phyloP scores from a whole-genome alignment of 306 rosid species.

The Myrica gale region DNA sequence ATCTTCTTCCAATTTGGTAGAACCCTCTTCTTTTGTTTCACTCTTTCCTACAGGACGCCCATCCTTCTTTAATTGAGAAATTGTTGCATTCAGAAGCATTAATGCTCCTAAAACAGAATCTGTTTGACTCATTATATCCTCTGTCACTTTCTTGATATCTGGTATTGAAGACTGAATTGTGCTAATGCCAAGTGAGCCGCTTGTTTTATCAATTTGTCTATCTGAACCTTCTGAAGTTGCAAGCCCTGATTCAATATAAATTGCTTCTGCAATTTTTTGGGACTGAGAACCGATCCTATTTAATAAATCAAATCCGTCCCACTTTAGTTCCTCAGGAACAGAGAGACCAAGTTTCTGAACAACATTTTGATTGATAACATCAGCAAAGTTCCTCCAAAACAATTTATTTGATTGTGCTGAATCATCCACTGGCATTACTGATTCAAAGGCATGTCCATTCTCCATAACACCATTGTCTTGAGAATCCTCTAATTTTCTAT shows the following conservation, averaged over 20 bases:
- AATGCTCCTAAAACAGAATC: constrained; percentile 88
- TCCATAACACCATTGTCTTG: constrained; percentile 31
- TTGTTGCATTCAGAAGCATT: constrained; percentile 81
- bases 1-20: constrained; percentile 34
- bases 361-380: constrained; percentile 60
- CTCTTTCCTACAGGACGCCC: constrained; percentile 40
- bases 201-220: constrained; percentile 37
- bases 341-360: constrained; percentile 77
- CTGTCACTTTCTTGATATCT: constrained; percentile 69
- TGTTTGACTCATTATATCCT: constrained; percentile 75
- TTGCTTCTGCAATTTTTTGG: constrained; percentile 61
- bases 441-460: constrained; percentile 40
- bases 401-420: constrained; percentile 51
- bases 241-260: constrained; percentile 83
- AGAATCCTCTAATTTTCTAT: constrained; percentile 37
- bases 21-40: constrained; percentile 38
- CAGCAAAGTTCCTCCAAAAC: constrained; percentile 77
- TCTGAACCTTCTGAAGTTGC: constrained; percentile 60
- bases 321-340: constrained; percentile 68
- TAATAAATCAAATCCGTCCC: constrained; percentile 87
- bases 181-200: constrained; percentile 42
- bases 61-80: constrained; percentile 67
- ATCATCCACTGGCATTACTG: constrained; percentile 34
- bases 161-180: constrained; percentile 66
- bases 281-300: constrained; percentile 77